Conservation (phyloP, 768 basidiomycete species). For the Tricholoma matsutake region DNA sequence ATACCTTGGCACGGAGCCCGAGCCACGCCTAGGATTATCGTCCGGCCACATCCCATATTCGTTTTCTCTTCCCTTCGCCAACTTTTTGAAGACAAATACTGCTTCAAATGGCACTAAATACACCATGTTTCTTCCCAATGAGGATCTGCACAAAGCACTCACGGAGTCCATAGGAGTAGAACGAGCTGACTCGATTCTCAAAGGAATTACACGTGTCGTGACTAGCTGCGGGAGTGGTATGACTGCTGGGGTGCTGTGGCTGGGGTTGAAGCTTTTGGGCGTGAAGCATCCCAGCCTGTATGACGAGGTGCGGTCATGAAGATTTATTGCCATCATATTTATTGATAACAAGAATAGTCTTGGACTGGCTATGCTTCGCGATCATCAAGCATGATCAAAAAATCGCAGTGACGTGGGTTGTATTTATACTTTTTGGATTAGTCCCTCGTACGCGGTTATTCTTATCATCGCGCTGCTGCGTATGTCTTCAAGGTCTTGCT, state of each 20-base stretch:
- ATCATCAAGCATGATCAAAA: slow-evolving; percentile 63
- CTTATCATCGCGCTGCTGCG: no score
- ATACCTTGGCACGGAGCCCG: slow-evolving; percentile 77
- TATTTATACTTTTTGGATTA: no score
- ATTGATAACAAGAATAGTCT: slow-evolving; percentile 48
- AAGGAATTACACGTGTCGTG: slow-evolving; percentile 59
- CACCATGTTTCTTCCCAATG: slow-evolving; percentile 55
- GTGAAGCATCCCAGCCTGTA: slow-evolving; percentile 70
- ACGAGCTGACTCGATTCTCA: slow-evolving; percentile 51
- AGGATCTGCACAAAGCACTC: slow-evolving; percentile 59
- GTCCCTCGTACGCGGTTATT: no score
- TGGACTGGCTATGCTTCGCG: slow-evolving; percentile 94
- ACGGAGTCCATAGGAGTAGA: slow-evolving; percentile 60
- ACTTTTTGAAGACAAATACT: slow-evolving; percentile 53
- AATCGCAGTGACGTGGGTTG: background rate
- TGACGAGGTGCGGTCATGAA: slow-evolving; percentile 73
- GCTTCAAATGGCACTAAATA: slow-evolving; percentile 45
- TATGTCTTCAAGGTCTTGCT: no score
- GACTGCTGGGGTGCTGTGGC: slow-evolving; percentile 95
- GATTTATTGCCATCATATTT: background rate
- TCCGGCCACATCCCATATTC: slow-evolving; percentile 94
- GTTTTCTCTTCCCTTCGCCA: slow-evolving; percentile 77
- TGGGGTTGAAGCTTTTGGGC: slow-evolving; percentile 77
- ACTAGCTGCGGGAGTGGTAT: slow-evolving; percentile 95
- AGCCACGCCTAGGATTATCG: slow-evolving; percentile 83